Conservation (phyloP, 2,329 filamentous ascomycete species). For the Immersiporthe knoxdaviesiana region DNA sequence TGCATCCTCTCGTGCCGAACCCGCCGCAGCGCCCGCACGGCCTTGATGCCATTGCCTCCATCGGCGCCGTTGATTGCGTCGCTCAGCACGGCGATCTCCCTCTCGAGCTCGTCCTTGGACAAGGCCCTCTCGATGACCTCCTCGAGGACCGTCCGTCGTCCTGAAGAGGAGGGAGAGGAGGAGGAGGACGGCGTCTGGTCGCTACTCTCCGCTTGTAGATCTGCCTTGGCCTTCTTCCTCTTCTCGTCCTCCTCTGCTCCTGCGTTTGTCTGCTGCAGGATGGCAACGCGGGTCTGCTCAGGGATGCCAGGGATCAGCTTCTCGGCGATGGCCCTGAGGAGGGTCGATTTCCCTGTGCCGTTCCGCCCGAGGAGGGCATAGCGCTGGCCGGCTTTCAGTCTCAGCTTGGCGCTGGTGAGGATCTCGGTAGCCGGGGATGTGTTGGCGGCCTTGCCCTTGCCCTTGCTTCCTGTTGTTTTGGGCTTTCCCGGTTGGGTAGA, state of each 20-base stretch:
- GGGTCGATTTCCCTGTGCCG: constrained; percentile 78
- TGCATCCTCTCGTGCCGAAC: constrained; percentile 66
- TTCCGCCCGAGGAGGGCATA: constrained; percentile 83
- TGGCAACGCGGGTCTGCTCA: constrained; percentile 64
- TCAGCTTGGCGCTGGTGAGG: constrained; percentile 69
- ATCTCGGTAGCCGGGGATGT: constrained; percentile 62
- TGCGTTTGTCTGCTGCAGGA: constrained; percentile 69
- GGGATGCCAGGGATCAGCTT: constrained; percentile 79
- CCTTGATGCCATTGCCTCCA: constrained; percentile 58
- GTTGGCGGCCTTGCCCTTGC: constrained; percentile 55
- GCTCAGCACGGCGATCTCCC: constrained; percentile 63
- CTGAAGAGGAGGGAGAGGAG: not conserved
- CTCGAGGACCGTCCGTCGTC: constrained; percentile 58
- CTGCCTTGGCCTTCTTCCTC: constrained; percentile 24
- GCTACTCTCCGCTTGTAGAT: too few relatives aligned
- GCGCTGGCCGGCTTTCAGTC: constrained; percentile 71
- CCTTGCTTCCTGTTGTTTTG: constrained; percentile 33
- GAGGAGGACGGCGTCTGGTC: too few relatives aligned
- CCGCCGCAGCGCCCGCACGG: constrained; percentile 63
- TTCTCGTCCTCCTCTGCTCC: too few relatives aligned
- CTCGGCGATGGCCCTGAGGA: constrained; percentile 75
- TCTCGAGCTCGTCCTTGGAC: constrained; percentile 58
- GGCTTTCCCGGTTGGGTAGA: constrained; percentile 38
- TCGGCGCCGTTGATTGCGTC: constrained; percentile 57
- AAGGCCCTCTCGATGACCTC: constrained; percentile 68